Base-by-base conservation (phyloP, 2,329 filamentous ascomycete genomes). In the Paecilomyces sp. region DNA sequence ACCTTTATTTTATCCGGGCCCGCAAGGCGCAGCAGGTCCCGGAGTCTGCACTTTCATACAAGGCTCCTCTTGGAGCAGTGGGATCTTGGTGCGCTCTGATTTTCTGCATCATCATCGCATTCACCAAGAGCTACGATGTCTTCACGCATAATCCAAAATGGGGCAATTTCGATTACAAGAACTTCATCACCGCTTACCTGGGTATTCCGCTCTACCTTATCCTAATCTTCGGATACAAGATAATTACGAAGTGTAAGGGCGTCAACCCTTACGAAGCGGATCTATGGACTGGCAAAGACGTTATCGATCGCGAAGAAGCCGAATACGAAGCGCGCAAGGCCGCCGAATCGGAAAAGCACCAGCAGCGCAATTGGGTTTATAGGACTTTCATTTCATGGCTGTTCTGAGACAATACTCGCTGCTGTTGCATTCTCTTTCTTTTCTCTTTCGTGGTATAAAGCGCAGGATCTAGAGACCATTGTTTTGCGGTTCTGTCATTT, bases 41-140 rank as follows among this genome's bases (percentile, higher is more conserved):
- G 22, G 71, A 86, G 71, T 74, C 76, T 12, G 71, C 75, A 52
- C 77, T 88, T 63, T 81, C 85, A 0, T 91, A 87, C 70, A 79
- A 79, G 24, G 87, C 89, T 0, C 89, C 90, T 0, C 80, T 91
- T 28, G 88, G 89, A 33, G 77, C 86, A 56, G 83, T 73, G 65
- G 90, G 89, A 15, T 89, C 86, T 0, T 84, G 84, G 69, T 76
- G 79, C 62, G 87, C 87, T 0, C 80, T 92, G 1, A 76, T 81
- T 69, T 85, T 91, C 76, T 90, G 87, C 75, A 80, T 81, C 68
- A 70, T 93, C 31, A 88, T 93, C 61, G 83, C 87, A 2, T 70
- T 93, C 59, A 92, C 89, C 70, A 93, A 92, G 82, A 92, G 90
- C 79, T 92, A 86, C 75, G 80, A 82, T 58, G 86, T 88, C 58